Evolutionary conservation across 1,139 yeast genomes (phyloP).

Genomic region (Pneumocystis carinii): DNA sequence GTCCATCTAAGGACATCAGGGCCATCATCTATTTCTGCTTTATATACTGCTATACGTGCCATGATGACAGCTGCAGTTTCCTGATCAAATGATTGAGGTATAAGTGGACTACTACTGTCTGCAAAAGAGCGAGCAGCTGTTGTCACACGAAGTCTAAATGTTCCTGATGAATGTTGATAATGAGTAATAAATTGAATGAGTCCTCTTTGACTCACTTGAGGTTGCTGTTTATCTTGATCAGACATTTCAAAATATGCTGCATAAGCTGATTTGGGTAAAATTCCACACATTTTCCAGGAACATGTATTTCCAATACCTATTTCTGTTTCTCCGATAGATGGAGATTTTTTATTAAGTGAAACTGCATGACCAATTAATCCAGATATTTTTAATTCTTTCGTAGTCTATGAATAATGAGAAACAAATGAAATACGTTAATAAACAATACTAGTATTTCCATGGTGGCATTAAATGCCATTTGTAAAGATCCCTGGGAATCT

Average conservation of each 20-base stretch:
- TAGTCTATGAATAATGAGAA: conserved; percentile 29
- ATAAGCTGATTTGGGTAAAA: conserved; percentile 76
- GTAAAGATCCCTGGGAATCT: conserved; percentile 70
- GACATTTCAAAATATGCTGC: conserved; percentile 74
- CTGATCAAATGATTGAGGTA: conserved; percentile 73
- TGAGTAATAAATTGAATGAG: conserved; percentile 59
- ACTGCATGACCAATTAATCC: conserved; percentile 93
- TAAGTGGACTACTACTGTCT: conserved; percentile 34
- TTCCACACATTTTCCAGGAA: conserved; percentile 68
- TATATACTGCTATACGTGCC: conserved; percentile 86
- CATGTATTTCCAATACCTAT: conserved; percentile 87
- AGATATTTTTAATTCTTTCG: conserved; percentile 74
- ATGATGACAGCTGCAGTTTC: conserved; percentile 96
- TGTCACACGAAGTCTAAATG: conserved; percentile 80
- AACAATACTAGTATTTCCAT: conserved; percentile 47
- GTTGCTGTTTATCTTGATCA: conserved; percentile 32
- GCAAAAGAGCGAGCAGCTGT: conserved; percentile 59
- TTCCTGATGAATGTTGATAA: conserved; percentile 46
- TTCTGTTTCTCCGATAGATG: conserved; percentile 79
- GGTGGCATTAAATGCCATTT: conserved; percentile 77
- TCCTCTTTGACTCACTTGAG: conserved; percentile 21
- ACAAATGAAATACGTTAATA: background rate
- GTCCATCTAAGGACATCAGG: conserved; percentile 72
- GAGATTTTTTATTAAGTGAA: conserved; percentile 45
- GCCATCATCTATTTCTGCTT: conserved; percentile 62